phyloP scores from a whole-genome alignment of 768 basidiomycete genomes.

The Myochromella boudieri region DNA sequence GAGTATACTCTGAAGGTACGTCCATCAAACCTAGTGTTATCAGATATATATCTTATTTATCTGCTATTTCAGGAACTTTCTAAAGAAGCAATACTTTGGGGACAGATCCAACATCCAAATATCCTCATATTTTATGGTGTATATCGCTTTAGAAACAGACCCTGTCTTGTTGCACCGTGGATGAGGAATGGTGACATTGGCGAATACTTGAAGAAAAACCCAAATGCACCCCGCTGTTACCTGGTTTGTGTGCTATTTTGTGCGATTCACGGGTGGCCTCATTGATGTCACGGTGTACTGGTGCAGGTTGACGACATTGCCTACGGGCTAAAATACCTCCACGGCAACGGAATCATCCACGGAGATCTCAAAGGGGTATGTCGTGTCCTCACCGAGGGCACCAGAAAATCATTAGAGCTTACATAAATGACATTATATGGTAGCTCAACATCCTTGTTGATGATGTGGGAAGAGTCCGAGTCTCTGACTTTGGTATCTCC shows the following conservation, averaged over 20 bases:
- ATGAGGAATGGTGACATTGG: background rate
- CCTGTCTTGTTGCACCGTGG: slow-evolving; percentile 3
- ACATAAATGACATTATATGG: background rate
- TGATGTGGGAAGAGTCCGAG: background rate
- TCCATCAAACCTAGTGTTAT: background rate
- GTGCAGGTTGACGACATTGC: slow-evolving; percentile 27
- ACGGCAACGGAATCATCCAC: slow-evolving; percentile 29
- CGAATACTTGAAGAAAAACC: background rate
- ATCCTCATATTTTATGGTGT: slow-evolving; percentile 3
- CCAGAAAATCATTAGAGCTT: background rate
- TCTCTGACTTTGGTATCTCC: no score
- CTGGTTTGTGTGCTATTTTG: no score
- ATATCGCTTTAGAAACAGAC: background rate
- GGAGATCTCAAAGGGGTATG: slow-evolving; percentile 41
- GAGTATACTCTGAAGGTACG: background rate
- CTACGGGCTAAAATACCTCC: slow-evolving; percentile 26
- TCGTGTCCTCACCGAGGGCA: no score
- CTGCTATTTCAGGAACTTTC: background rate
- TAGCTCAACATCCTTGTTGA: background rate
- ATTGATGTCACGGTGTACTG: no score
- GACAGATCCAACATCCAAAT: slow-evolving; percentile 2
- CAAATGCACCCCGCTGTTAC: no score
- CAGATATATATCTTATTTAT: background rate
- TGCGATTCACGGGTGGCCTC: no score
- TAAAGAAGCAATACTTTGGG: slow-evolving; percentile 3